A percentile compares a stretch with the other conserved stretches of the same genome.
These are phyloP conservation scores for Moringa oleifera DNA, from an alignment of 345 rosid species.

Conservation along the genomic window DNA sequence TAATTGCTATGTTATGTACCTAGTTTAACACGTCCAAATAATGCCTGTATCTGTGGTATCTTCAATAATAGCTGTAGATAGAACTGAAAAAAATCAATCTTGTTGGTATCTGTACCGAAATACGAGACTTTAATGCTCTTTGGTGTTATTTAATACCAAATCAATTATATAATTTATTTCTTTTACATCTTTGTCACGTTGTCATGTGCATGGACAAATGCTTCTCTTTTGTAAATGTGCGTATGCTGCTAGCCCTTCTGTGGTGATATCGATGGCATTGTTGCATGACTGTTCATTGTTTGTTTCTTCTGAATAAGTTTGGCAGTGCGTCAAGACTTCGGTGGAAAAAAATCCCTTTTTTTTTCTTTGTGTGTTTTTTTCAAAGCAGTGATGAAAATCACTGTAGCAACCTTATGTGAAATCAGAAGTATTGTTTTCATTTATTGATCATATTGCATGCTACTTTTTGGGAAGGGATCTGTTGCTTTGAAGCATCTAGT, in stretches of 20 bases:
- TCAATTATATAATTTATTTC: background rate
- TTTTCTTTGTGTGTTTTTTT: background rate
- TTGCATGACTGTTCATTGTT: background rate
- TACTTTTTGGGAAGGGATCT: background rate
- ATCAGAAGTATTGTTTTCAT: too few relatives aligned
- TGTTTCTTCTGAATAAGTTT: background rate
- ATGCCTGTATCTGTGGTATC: background rate
- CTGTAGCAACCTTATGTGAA: too few relatives aligned
- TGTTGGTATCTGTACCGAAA: background rate
- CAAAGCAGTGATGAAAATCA: background rate
- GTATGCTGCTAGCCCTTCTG: constrained; percentile 1
- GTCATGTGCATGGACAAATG: background rate
- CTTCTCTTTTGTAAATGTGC: background rate
- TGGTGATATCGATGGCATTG: background rate
- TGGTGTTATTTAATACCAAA: background rate
- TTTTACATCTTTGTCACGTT: background rate
- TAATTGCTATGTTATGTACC: background rate
- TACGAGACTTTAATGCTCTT: background rate
- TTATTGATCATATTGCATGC: background rate
- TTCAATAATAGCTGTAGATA: background rate
- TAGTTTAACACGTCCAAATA: background rate
- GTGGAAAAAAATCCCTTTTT: background rate
- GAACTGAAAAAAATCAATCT: background rate
- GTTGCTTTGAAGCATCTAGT: too few relatives aligned
- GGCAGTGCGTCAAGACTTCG: background rate